A percentile compares a stretch with the other conserved stretches of the same genome.
phyloP scores from a whole-genome alignment of 352 stramenopile genomes.

The Pythium sukuiense region DNA sequence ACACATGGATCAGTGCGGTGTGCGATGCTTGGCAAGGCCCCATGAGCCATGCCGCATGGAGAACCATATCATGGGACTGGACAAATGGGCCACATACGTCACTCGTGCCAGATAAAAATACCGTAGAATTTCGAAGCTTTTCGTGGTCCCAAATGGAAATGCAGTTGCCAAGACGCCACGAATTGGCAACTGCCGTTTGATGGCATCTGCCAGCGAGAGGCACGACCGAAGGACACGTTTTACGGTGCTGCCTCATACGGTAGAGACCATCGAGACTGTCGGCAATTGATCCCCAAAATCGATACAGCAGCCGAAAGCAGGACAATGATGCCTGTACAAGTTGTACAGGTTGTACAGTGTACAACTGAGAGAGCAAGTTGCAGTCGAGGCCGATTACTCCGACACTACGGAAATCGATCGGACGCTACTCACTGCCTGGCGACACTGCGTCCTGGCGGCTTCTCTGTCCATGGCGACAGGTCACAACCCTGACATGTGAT shows the following conservation, averaged over 20 bases:
- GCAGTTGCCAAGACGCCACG: slow-evolving; percentile 4
- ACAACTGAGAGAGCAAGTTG: background rate
- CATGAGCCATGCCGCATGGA: no score
- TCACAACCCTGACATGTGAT: slow-evolving; percentile 16
- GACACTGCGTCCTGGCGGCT: background rate
- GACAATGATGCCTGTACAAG: background rate
- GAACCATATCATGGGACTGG: slow-evolving; percentile 2
- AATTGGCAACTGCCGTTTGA: background rate
- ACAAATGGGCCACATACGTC: slow-evolving; percentile 2
- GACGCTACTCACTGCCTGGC: slow-evolving; percentile 9
- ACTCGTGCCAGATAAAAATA: background rate
- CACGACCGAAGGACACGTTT: background rate
- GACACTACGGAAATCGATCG: no score
- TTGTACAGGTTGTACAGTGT: no score
- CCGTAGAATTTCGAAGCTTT: slow-evolving; percentile 5
- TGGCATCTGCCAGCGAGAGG: background rate
- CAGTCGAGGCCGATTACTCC: background rate
- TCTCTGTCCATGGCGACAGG: slow-evolving; percentile 6
- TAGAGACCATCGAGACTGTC: background rate
- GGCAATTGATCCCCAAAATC: no score
- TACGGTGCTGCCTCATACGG: background rate
- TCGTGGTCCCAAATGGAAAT: background rate
- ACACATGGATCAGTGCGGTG: slow-evolving; percentile 1
- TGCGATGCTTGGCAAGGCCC: background rate
- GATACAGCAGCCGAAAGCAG: background rate